Conservation (phyloP, 73 alveolate species). For the Paramecium sexaurelia region DNA sequence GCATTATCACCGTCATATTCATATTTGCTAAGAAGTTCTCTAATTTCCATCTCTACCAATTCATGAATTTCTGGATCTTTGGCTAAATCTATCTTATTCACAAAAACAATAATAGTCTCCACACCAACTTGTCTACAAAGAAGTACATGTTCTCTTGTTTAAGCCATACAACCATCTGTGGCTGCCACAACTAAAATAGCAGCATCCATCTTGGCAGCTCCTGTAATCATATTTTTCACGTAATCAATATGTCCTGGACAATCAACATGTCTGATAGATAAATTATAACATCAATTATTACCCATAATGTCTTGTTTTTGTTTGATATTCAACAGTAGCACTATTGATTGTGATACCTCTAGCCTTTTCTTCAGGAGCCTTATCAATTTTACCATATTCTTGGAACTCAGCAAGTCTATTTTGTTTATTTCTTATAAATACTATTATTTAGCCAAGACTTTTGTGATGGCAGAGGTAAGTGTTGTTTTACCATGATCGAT, state of each 20-base stretch:
- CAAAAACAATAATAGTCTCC: constrained; percentile 82
- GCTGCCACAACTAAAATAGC: constrained; percentile 95
- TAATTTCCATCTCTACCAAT: constrained; percentile 91
- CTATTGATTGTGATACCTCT: constrained; percentile 97
- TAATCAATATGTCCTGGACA: constrained; percentile 99
- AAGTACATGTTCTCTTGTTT: constrained; percentile 95
- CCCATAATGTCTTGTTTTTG: constrained; percentile 91
- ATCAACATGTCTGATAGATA: constrained; percentile 78
- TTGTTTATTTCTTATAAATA: constrained; percentile 46
- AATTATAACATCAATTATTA: not conserved
- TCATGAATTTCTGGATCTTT: constrained; percentile 88
- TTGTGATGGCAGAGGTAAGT: constrained; percentile 95
- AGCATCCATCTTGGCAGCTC: constrained; percentile 98
- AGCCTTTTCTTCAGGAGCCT: constrained; percentile 94
- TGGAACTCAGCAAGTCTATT: constrained; percentile 73
- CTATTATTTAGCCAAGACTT: constrained; percentile 72
- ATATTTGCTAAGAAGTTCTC: constrained; percentile 84
- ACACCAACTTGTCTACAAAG: constrained; percentile 89
- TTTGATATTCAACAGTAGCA: constrained; percentile 92
- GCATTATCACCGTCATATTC: constrained; percentile 87
- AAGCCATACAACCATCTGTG: constrained; percentile 97
- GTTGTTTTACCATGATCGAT: constrained; percentile 98
- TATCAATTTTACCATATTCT: constrained; percentile 82
- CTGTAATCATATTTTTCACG: constrained; percentile 97
- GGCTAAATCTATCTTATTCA: constrained; percentile 84